Evolutionary conservation across 164 flowering plant species (phyloP).

Genomic region (Sextonia rubra): DNA sequence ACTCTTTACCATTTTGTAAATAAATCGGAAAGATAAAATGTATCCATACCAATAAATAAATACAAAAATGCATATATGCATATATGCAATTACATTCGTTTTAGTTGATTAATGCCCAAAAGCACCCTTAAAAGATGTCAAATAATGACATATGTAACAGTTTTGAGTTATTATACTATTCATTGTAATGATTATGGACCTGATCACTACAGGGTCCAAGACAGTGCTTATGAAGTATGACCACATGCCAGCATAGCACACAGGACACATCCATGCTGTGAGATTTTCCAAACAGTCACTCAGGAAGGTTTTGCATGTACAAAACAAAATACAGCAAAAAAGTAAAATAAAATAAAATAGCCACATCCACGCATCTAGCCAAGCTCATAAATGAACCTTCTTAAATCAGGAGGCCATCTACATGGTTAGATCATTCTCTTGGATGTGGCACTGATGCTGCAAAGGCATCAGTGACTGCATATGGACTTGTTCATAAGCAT

Average conservation of each 20-base stretch:
- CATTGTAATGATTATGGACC: too few relatives aligned
- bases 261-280: background rate
- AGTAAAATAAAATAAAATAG: too few relatives aligned
- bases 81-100: too few relatives aligned
- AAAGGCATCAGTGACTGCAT: background rate
- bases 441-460: background rate
- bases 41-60: too few relatives aligned
- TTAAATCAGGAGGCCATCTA: background rate
- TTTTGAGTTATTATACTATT: too few relatives aligned
- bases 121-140: too few relatives aligned
- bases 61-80: too few relatives aligned
- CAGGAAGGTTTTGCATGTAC: background rate
- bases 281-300: background rate
- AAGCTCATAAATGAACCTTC: background rate
- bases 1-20: too few relatives aligned
- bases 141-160: too few relatives aligned
- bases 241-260: background rate
- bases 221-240: background rate
- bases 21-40: too few relatives aligned
- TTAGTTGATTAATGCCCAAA: too few relatives aligned
- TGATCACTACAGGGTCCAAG: too few relatives aligned
- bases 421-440: background rate
- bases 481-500: background rate
- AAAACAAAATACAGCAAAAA: background rate
- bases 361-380: background rate